Base-by-base conservation (phyloP, 306 rosid species). In the Hippophae rhamnoides region DNA sequence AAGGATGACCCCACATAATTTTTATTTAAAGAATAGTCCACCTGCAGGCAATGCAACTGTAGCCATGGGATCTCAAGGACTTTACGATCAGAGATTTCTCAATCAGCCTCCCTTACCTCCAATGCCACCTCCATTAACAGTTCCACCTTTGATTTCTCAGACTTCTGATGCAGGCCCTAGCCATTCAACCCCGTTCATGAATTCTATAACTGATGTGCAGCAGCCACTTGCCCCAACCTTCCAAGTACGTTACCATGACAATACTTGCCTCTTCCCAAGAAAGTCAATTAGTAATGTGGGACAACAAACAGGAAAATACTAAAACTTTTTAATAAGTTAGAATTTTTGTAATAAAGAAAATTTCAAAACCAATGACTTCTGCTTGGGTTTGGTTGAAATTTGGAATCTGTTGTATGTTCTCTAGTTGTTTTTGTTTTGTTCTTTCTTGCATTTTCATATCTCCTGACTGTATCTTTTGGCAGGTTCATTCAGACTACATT, bases 91-190 rank as follows among this genome's bases (percentile, higher is more conserved):
- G 62, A 84, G 96, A 61, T 86, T 78, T 82, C 65, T 75, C 47
- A 86, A 74, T 80, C 99, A 88, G 74, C 99, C 99, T 64, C 99
- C 96, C 65, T 71, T 92, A 68, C 99, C 99, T 60, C 96, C 94
- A 3, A 79, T 86, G 88, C 99, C 93, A 2, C 99, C 95, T n/a
- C 96, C 96, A 27, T 78, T 74, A 54, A 80, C 90, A 13, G 71
- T 75, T 46, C 78, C 70, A 25, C 82, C 89, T 45, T 75, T 82
- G 61, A 74, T 87, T 54, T 73, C 83, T 3, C 95, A 83, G 69
- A 68, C 74, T 56, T 47, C 81, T 53, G 98, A 92, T 69, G 66
- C 79, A 56, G 63, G 73, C 77, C 79, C 84, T 8, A 63, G 58
- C 52, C 98, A 87, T 41, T 71, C 93, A 47, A 76, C 89, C 60